These are phyloP conservation scores for Rubus idaeus DNA, from an alignment of 306 rosid species.

Conservation along the genomic window DNA sequence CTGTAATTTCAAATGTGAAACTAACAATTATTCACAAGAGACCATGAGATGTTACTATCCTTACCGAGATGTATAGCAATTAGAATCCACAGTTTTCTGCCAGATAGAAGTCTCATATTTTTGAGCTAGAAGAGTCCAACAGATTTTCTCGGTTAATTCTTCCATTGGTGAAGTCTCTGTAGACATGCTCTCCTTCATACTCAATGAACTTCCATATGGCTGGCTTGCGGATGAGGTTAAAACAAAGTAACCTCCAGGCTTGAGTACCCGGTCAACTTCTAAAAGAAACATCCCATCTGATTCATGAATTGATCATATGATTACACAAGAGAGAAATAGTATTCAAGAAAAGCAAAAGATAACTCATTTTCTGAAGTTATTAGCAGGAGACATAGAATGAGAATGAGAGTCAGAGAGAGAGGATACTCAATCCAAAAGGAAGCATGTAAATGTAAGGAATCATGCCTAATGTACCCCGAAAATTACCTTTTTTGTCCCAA, in stretches of 20 bases:
- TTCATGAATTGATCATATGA: constrained; percentile 35
- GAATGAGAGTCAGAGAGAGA: background rate
- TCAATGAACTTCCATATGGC: constrained; percentile 59
- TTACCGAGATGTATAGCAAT: constrained; percentile 82
- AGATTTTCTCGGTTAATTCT: constrained; percentile 64
- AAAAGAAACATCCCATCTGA: constrained; percentile 78
- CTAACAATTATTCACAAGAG: background rate
- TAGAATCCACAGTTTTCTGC: constrained; percentile 79
- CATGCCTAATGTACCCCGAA: background rate
- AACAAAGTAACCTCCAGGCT: constrained; percentile 98
- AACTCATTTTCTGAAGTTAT: background rate
- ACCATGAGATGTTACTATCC: constrained; percentile 16
- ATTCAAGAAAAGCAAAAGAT: constrained; percentile 12
- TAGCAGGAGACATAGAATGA: background rate
- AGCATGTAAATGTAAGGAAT: background rate
- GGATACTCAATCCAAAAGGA: background rate
- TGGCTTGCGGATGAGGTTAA: constrained; percentile 76
- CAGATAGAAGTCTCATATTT: constrained; percentile 87
- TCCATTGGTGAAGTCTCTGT: constrained; percentile 49
- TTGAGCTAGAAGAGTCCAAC: constrained; percentile 94
- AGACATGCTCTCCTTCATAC: constrained; percentile 48
- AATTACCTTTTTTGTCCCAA: constrained; percentile 86
- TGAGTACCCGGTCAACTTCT: constrained; percentile 95
- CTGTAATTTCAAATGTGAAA: background rate
- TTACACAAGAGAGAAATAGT: constrained; percentile 9